Base-by-base conservation (phyloP, 2,329 filamentous ascomycete genomes). In the Xylaria sp. region DNA sequence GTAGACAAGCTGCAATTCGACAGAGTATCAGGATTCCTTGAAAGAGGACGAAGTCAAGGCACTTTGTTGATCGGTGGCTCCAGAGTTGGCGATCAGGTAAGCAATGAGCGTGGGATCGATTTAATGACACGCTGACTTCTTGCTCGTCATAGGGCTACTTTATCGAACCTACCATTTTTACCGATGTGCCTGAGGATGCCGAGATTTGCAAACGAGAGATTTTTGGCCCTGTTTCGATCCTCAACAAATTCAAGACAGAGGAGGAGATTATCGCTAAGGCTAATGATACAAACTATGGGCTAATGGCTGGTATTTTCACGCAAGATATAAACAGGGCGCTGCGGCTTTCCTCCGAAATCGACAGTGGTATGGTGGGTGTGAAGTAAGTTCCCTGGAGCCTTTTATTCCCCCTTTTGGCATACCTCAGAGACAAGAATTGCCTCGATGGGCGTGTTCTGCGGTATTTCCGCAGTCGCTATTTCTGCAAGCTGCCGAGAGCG, bases 361-460 rank as follows among this genome's bases (percentile, higher is more conserved):
- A 92, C 77, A 85, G 87, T 13, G 90, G 90, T 34, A 91, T 91
- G 85, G 89, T 92, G 3, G 91, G 89, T 81, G 86, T 92, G 75
- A 92, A 92, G 36, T 39, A 15, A 39, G 36, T 39, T 13, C 13
- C 12, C 34, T 15, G 34, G 2, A 36, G 10, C 13, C 34, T 15
- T 39, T 18, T 18, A 15, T 6, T 39, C 13, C 13, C 13, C 4
- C 13, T 18, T 39, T 15, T 39, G 36, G 36, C 36, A 15, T 15
- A 5, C 7, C 4, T 18, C 13, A 39, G 36, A 15, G 13, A 15
- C 36, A 15, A 4, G 36, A 39, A 39, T 39, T 39, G 34, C 12
- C 34, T 39, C 34, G 12, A 39, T 13, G 34, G 34, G 34, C 1
- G 15, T 13, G 15, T 39, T 39, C 12, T 39, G 13, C 34, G 13